Evolutionary conservation across 75 land plant species (phyloP).

Genomic region (Gnetum montanum): DNA sequence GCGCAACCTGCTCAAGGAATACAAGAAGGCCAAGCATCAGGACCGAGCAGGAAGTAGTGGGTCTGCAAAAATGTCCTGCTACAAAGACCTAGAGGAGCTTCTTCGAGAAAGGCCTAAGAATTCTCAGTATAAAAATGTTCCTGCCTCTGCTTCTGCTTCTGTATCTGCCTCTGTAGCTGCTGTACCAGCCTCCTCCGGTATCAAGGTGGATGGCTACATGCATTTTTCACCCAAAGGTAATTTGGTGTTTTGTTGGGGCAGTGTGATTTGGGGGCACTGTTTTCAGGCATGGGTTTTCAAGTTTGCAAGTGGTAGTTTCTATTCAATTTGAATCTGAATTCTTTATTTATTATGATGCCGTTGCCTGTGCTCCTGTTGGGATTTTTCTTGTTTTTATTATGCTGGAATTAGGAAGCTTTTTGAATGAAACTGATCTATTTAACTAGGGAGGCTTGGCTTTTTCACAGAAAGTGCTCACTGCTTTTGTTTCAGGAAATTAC

Average conservation of each 20-base stretch:
- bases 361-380: not conserved
- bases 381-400: too few relatives aligned
- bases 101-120: conserved; percentile 62
- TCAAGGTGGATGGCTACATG: conserved; percentile 43
- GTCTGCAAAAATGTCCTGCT: conserved; percentile 74
- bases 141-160: conserved; percentile 11
- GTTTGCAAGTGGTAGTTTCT: not conserved
- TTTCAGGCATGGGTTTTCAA: not conserved
- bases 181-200: too few relatives aligned
- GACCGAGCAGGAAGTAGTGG: conserved; percentile 29
- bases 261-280: not conserved
- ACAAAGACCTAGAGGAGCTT: conserved; percentile 86
- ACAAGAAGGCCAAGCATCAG: conserved; percentile 79
- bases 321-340: too few relatives aligned
- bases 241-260: conserved; percentile 1
- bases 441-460: too few relatives aligned
- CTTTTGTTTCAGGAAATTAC: too few relatives aligned
- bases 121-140: conserved; percentile 32
- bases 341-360: not conserved
- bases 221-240: conserved; percentile 65
- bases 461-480: too few relatives aligned
- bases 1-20: conserved; percentile 96
- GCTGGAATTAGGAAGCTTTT: too few relatives aligned
- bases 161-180: conserved; percentile 14
- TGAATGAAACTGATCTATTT: too few relatives aligned